Base-by-base conservation (phyloP, 345 rosid genomes). In the Salix purpurea region DNA sequence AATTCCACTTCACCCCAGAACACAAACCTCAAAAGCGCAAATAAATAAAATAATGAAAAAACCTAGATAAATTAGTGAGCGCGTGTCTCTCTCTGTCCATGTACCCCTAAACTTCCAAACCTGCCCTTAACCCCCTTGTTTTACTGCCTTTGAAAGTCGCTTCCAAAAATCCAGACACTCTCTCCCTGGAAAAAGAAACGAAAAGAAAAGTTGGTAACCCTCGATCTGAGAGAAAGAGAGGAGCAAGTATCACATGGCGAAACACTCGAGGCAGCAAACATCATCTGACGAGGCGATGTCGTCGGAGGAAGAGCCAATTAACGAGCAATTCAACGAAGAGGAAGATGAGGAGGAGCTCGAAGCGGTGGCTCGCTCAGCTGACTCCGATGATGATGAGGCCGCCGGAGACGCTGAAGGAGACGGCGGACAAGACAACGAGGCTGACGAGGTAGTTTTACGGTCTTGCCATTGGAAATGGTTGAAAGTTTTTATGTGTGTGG, bases 261-360 rank as follows among this genome's bases (percentile, higher is more conserved):
- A 71, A 76, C 82, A 84, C 54, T 86, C 96, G 80, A 89, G 80
- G 85, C 89, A 69, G 4, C 88, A 72, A 75, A 81, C 76, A 26
- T 92, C 95, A n/a, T 92, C 97, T 68, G 94, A 91, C 60, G 97
- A 95, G 14, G 86, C 78, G 48, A 70, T 88, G 28, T 88, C 94
- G 24, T 92, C 94, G 1, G 91, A 86, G 74, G 93, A 88, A 78
- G 94, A 91, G 83, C 90, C 75, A 46, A 71, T 85, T 67, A 85
- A 92, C 87, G 89, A 90, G 48, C 92, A 88, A 85, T 76, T 85
- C 81, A 83, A 85, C 80, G 90, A 85, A 10, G 97, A 90, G 68
- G 97, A 88, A 58, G 99, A 93, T 23, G 98, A 93, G 72, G 98
- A 95, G 79, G 99, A 95, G 89, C 88, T 95, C n/a, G 93, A 95